Conservation (phyloP, 108 stramenopile species). For the Cyclostephanos invisitatus region DNA sequence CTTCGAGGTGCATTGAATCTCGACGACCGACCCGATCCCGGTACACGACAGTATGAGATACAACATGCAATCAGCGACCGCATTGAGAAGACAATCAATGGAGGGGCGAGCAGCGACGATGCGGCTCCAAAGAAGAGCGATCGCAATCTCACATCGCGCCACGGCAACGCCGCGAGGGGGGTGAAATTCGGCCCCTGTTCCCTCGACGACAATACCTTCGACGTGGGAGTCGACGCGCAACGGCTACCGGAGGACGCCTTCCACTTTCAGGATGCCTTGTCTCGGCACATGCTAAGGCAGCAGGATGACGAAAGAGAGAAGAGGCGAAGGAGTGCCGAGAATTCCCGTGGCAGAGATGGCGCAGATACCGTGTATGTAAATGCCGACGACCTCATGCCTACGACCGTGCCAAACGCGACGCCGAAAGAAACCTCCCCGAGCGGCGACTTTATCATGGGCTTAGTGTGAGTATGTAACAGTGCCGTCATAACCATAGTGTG, state of each 20-base stretch:
- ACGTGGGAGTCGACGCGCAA: not conserved
- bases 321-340: not conserved
- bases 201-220: not conserved
- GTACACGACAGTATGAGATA: constrained; percentile 40
- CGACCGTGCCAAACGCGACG: not conserved
- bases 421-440: not conserved
- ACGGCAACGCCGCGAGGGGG: not conserved
- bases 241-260: constrained; percentile 40
- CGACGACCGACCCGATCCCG: constrained; percentile 32
- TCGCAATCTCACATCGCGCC: not conserved
- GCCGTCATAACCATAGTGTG: too few species aligned
- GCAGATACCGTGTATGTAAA: constrained; percentile 30
- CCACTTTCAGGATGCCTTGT: constrained; percentile 31
- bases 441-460: not conserved
- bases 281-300: constrained; percentile 27
- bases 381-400: constrained; percentile 12
- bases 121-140: not conserved
- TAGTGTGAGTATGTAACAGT: too few species aligned
- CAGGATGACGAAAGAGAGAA: constrained; percentile 29
- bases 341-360: constrained; percentile 1
- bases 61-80: constrained; percentile 21
- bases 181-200: not conserved
- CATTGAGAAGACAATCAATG: not conserved
- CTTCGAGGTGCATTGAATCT: constrained; percentile 14
- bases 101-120: not conserved